Percentiles rank a stretch among this genome's conserved stretches.
Conservation (phyloP, 306 rosid genomes). For the Dryas alaskensis region DNA sequence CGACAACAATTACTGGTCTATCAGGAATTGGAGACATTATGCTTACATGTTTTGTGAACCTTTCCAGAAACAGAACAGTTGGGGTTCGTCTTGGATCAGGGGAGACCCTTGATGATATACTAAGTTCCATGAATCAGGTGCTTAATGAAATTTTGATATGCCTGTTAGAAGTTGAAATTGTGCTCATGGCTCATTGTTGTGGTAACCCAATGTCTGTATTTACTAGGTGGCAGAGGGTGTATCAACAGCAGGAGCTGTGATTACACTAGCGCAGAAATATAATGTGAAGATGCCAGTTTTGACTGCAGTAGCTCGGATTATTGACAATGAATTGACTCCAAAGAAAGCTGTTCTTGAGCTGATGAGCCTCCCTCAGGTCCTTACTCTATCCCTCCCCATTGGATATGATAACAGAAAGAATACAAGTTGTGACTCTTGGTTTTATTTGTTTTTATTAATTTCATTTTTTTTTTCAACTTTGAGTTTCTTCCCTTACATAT, state of each 20-base stretch:
- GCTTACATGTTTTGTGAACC: conserved; percentile 91
- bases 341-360: conserved; percentile 82
- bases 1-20: conserved; percentile 83
- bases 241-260: conserved; percentile 95
- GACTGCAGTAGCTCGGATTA: conserved; percentile 89
- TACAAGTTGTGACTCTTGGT: neutral
- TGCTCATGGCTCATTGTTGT: neutral
- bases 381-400: conserved; percentile 18
- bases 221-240: conserved; percentile 91
- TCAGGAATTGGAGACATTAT: conserved; percentile 93
- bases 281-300: conserved; percentile 94
- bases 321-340: conserved; percentile 83
- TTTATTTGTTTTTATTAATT: neutral
- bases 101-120: conserved; percentile 75
- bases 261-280: conserved; percentile 81
- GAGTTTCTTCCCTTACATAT: neutral
- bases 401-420: neutral
- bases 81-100: conserved; percentile 91
- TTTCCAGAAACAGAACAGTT: conserved; percentile 86
- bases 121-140: conserved; percentile 87
- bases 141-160: conserved; percentile 2
- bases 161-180: conserved; percentile 5
- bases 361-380: conserved; percentile 92
- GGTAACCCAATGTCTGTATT: conserved; percentile 1
- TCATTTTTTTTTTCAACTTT: neutral